Evolutionary conservation across 345 rosid species (phyloP), one percentile per base, ranked within the genome.

Genomic region (Odontarrhena argentea): DNA sequence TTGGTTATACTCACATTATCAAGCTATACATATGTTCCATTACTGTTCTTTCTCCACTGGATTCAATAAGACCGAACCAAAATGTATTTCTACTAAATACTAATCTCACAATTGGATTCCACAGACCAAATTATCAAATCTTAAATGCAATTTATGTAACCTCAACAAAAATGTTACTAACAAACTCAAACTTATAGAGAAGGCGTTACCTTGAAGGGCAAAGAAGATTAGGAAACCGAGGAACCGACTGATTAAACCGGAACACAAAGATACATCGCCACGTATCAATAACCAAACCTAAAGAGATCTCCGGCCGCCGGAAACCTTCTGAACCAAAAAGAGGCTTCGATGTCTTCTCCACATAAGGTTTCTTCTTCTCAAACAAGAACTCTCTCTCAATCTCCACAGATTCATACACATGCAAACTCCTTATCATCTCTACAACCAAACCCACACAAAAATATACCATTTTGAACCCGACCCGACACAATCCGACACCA

Each of bases 341-440:
- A 65, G 83, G 72, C 54, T 63, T 25, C 1, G 77, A 30, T 52
- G 52, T 42, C 61, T 18, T 70, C 74, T 80, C 80, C 38, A 58
- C 63, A 71, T 74, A 80, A 9, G 45, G 34, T 15, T 59, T 61
- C 4, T 67, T 45, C 52, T 10, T 66, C 36, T 67, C 72, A 37
- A 76, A 70, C 37, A 70, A 4, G 15, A 76, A 80, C 71, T 74
- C 78, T 63, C 78, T 70, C 74, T 76, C 83, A 13, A 74, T 47
- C 65, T 66, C 78, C 25, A 58, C 38, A 9, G 77, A 74, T 70
- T 51, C 70, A 30, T 76, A 80, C 13, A 76, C 83, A 80, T 80
- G 83, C 80, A 80, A 67, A 69, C 74, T 80, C 74, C 80, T 80
- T 26, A 74, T 52, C 76, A 59, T 42, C 71, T 80, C 83, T 80